Percentiles rank a stretch among this genome's conserved stretches.
phyloP scores from a whole-genome alignment of 2,329 filamentous ascomycete species.

The Chalaropsis ovoidea region DNA sequence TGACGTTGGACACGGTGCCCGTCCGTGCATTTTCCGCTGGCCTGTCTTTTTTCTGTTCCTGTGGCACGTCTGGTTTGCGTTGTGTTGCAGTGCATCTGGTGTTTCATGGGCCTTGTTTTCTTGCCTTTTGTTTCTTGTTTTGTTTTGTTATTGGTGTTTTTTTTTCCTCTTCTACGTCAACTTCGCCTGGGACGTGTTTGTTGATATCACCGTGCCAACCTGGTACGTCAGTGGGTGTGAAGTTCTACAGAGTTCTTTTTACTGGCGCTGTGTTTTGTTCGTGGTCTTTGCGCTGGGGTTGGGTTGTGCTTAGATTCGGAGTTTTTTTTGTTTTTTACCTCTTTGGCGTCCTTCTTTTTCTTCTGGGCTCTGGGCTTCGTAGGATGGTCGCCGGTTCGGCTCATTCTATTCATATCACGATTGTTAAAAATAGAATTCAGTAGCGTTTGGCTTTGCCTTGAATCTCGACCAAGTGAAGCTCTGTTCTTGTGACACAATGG shows the following conservation, averaged over 20 bases:
- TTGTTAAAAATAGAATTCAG: background rate
- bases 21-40: background rate
- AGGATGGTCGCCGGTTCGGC: background rate
- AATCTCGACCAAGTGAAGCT: background rate
- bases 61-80: constrained; percentile 2
- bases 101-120: background rate
- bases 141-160: background rate
- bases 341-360: background rate
- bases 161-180: background rate
- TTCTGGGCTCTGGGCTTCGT: background rate
- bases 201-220: background rate
- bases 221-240: background rate
- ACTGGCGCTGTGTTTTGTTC: background rate
- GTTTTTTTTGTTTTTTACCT: background rate
- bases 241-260: background rate
- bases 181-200: background rate
- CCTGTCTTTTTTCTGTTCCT: background rate
- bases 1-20: background rate
- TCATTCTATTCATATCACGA: constrained; percentile 3
- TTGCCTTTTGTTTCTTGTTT: background rate
- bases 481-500: background rate
- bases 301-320: background rate
- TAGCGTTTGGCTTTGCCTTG: background rate
- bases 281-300: background rate
- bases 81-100: constrained; percentile 7